Base-by-base conservation (phyloP, 208 protist genomes). In the Trypanosoma cruzi region DNA sequence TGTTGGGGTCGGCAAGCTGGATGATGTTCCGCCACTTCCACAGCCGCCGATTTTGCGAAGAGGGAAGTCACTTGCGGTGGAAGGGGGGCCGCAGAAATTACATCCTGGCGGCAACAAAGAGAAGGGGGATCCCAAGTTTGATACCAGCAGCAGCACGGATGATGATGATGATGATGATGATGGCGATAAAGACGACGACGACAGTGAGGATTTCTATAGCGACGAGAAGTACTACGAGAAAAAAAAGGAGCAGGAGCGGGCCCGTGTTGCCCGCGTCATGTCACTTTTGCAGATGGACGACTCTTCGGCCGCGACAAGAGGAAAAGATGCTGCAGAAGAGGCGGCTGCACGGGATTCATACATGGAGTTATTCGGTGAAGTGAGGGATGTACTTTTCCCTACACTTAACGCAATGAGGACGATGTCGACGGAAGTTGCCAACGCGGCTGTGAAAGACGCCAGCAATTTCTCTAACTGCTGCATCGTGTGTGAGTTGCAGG, bases 171-270 rank as follows among this genome's bases (percentile, higher is more conserved):
- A 37, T 40, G 40, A 34, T 22, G 52, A 46, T 3, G 58, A 54
- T n/a, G 57, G 42, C 16, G 60, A 67, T 42, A 36, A 13, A 8
- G 71, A 57, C 48, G 61, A 29, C 16, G 54, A 64, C 7, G 37
- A 64, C 37, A 40, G 52, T 36, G 62, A 67, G 42, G 71, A 78
- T 48, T 59, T 64, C 20, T 70, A 78, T 62, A 60, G 53, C 44
- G 62, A 82, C 40, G 66, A 73, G 44, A 58, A 40, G 22, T 82
- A 82, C 40, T 79, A 64, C 44, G 20, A 0, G 16, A 1, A 53
- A 5, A 46, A 64, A 34, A n/a, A 71, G 37, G 48, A 28, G 34
- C 72, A 66, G 31, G 55, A 74, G 18, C 24, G 63, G 18, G 66
- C 31, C 13, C 77, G 73, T 22, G 22, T 71, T 4, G 36, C 57